Percentiles rank a stretch among this genome's conserved stretches.
phyloP scores from a whole-genome alignment of 805 yeast genomes.

The Myxozyma nipponensis region DNA sequence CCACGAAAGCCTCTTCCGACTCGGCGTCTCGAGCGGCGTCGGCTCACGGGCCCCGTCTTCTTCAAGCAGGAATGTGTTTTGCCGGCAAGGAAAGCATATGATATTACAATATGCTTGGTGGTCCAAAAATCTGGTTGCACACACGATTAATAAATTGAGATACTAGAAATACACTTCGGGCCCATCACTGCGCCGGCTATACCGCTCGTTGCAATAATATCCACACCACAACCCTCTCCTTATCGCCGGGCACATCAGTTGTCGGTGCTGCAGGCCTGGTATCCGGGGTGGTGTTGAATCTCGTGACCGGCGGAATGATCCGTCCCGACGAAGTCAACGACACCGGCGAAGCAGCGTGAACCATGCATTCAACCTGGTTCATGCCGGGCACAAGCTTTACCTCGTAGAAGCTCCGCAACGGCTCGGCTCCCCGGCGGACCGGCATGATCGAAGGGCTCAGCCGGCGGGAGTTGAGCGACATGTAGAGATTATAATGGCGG shows the following conservation, averaged over 20 bases:
- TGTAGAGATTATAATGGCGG: slow-evolving; percentile 26
- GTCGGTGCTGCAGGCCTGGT: slow-evolving; percentile 12
- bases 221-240: slow-evolving; percentile 27
- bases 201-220: slow-evolving; percentile 18
- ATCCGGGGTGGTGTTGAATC: background rate
- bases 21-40: too few species aligned
- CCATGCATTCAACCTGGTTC: slow-evolving; percentile 26
- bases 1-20: too few species aligned
- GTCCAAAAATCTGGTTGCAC: too few species aligned
- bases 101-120: too few species aligned
- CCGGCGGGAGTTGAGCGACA: slow-evolving; percentile 26
- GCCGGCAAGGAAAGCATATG: too few species aligned
- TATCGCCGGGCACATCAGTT: slow-evolving; percentile 22
- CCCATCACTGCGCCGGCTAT: too few species aligned
- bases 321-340: slow-evolving; percentile 9
- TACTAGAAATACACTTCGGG: too few species aligned
- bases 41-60: too few species aligned
- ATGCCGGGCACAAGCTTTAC: slow-evolving; percentile 24
- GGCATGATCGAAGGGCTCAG: slow-evolving; percentile 25
- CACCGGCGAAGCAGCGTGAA: slow-evolving; percentile 26
- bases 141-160: too few species aligned
- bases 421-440: slow-evolving; percentile 15
- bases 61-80: too few species aligned
- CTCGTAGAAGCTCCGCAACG: slow-evolving; percentile 26
- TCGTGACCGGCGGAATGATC: background rate